Base-by-base conservation (phyloP, 805 yeast genomes). In the Ogataea angusta region DNA sequence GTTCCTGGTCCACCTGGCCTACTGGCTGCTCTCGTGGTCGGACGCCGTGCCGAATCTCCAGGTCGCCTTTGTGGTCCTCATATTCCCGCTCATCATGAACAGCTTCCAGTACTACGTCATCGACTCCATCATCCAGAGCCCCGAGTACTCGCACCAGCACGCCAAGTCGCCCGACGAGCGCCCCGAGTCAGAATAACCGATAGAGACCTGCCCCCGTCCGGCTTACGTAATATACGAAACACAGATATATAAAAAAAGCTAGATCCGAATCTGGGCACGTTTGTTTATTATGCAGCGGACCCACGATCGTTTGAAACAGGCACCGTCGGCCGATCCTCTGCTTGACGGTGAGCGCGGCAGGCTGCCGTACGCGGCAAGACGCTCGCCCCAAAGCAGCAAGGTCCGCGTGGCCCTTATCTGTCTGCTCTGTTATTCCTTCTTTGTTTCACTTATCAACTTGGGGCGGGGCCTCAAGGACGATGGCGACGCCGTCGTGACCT, bases 41-140 rank as follows among this genome's bases (percentile, higher is more conserved):
- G 82, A 83, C 52, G 76, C 76, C 38, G 80, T 80, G 60, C 93
- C 95, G 2, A 79, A 83, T 47, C 71, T 88, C 27, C 96, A 93
- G 60, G 86, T 91, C 12, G 81, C 85, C 28, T 75, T 91, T 46
- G 96, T 93, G 18, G 83, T 91, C 80, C 76, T 93, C 57, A 75
- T 85, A 7, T 83, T 84, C 49, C 95, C 95, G 1, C 68, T 84
- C 5, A 59, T 82, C 45, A 72, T 85, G 74, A 85, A 85, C 57
- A 75, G 84, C 46, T 72, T 85, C 61, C 95, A 85, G 59, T 78
- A 82, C 51, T 70, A 80, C 33, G 73, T 85, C 48, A 75, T 85
- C 28, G 95, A 85, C 55, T 83, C 78, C 54, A 78, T 85, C 44
- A 84, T 85, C 52, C 83, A 80, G 53, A 68, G 78, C 49, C 83